Conservation (phyloP, 805 yeast genomes). For the Yamadazyma nakazawae region DNA sequence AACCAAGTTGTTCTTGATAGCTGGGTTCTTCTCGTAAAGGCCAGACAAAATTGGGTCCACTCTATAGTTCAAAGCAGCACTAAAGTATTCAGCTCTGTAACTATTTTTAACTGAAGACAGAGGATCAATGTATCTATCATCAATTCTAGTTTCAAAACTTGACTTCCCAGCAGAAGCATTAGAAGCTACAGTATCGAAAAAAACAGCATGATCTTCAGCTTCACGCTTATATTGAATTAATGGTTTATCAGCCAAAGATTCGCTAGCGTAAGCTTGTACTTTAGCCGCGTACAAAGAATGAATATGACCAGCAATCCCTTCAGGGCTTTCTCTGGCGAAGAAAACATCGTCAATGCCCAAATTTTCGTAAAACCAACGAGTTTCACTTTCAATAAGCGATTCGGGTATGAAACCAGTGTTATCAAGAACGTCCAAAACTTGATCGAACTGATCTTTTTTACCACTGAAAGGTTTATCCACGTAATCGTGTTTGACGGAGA, state of each 20-base stretch:
- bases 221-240: conserved; percentile 78
- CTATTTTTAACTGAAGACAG: conserved; percentile 33
- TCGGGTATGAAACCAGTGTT: conserved; percentile 88
- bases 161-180: conserved; percentile 27
- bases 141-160: conserved; percentile 69
- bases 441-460: conserved; percentile 74
- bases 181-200: conserved; percentile 60
- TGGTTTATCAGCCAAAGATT: conserved; percentile 31
- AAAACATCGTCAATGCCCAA: conserved; percentile 91
- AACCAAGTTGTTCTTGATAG: conserved; percentile 47
- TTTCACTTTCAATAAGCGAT: conserved; percentile 76
- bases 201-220: conserved; percentile 83
- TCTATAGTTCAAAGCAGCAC: conserved; percentile 54
- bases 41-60: conserved; percentile 46
- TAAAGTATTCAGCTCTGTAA: conserved; percentile 76
- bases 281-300: conserved; percentile 90
- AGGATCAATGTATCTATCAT: conserved; percentile 73
- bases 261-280: conserved; percentile 63
- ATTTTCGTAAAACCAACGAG: conserved; percentile 82
- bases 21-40: conserved; percentile 25
- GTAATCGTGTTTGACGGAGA: conserved; percentile 54
- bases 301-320: conserved; percentile 77
- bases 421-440: conserved; percentile 78
- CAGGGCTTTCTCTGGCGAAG: conserved; percentile 81
- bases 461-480: conserved; percentile 73